These are phyloP conservation scores for Tolypocladium tropicale DNA, from an alignment of 2,329 filamentous ascomycete genomes.

Conservation along the genomic window DNA sequence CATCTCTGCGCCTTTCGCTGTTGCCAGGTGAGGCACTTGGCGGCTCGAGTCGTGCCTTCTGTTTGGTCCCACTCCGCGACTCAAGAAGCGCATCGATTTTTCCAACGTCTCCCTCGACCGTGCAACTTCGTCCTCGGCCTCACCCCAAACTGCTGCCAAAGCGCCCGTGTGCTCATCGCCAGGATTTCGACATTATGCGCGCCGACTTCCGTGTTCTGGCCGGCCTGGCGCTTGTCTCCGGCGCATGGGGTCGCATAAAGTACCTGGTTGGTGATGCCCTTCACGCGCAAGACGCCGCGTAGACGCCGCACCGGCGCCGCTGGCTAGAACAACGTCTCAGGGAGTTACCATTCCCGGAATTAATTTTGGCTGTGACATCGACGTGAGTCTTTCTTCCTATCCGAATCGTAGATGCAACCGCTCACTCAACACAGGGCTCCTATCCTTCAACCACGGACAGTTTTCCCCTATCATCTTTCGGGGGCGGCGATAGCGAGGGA, in stretches of 20 bases:
- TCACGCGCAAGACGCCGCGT: not conserved
- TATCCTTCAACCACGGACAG: constrained; percentile 25
- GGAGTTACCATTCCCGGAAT: constrained; percentile 36
- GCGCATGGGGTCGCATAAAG: not conserved
- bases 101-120: not conserved
- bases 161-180: not conserved
- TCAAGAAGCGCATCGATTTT: not conserved
- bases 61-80: not conserved
- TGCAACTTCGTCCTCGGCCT: not conserved
- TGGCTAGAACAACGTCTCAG: too few species aligned
- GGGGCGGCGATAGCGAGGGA: constrained; percentile 27
- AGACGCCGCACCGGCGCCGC: not conserved
- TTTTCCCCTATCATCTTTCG: constrained; percentile 20
- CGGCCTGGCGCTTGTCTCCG: not conserved
- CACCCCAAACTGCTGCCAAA: not conserved
- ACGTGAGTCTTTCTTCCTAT: constrained; percentile 19
- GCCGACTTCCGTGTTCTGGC: not conserved
- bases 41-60: not conserved
- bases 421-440: constrained; percentile 21
- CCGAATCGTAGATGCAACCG: not conserved
- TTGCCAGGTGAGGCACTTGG: not conserved
- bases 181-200: not conserved
- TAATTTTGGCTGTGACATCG: constrained; percentile 36
- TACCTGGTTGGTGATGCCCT: not conserved
- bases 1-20: not conserved